Base-by-base conservation (phyloP, 1,139 yeast genomes). In the Suhomyces guaymorum region DNA sequence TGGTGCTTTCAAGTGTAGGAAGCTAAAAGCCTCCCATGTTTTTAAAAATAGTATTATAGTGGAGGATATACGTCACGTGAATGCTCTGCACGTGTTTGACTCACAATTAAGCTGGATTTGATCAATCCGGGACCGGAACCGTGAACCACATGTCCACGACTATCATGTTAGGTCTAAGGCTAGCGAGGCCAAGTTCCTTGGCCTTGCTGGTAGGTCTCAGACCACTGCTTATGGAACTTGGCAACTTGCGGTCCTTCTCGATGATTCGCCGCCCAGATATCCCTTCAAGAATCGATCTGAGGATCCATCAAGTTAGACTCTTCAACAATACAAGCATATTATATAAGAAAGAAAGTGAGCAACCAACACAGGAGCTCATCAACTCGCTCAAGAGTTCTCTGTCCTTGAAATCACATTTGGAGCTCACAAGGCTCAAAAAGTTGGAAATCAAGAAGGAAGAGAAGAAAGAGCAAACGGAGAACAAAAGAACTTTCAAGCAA, bases 391-490 rank as follows among this genome's bases (percentile, higher is more conserved):
- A 44, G 24, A 26, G 38, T 5, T 51, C 61, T 1, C 45, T 55
- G 12, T 52, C 62, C 2, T 54, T 66, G 16, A 58, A 50, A 25
- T 46, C 54, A 2, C 72, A 64, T 35, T 48, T 66, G 39, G 63
- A 64, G 23, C 35, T 54, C 3, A 51, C 70, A 7, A 55, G 34
- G 22, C 37, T 54, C 20, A 58, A 54, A 38, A 52, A 57, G 33
- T 51, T 44, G n/a, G 61, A 57, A 18, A 51, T 54, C 28, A 58
- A 54, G 30, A 61, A 63, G 38, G 70, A 66, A 41, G 66, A 60
- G 33, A 62, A 60, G 45, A 59, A 62, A 25, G 52, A 55, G 24
- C 51, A 50, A 22, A 54, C 46, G 17, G 52, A 55, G 14, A 49
- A 49, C 19, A 55, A 52, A 35, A 57, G 61, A 32, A 55, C 58